Evolutionary conservation across 2,329 filamentous ascomycete species (phyloP).

Genomic region (Ascochyta viciae-villosae): DNA sequence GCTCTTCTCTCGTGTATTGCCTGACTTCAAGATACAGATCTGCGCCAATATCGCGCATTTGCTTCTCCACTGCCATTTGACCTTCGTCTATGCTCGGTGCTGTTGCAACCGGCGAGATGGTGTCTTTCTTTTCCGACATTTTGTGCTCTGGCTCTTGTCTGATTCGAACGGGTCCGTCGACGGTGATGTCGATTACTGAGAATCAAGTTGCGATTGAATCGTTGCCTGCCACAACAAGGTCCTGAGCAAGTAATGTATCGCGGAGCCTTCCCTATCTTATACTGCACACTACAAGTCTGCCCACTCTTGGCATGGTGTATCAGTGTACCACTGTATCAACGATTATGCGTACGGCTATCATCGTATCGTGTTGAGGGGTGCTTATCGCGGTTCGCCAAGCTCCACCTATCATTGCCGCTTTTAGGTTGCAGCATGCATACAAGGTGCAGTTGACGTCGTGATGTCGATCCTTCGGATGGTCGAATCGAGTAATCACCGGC

Average conservation of each 20-base stretch:
- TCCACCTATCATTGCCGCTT: conserved; percentile 22
- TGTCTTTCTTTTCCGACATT: conserved; percentile 34
- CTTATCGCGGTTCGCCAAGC: conserved; percentile 26
- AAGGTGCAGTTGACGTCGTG: conserved; percentile 18
- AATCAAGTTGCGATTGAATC: background rate
- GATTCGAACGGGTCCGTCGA: background rate
- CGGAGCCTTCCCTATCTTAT: conserved; percentile 3
- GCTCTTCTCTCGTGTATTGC: conserved; percentile 53
- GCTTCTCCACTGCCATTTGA: conserved; percentile 39
- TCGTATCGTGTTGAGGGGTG: conserved; percentile 12
- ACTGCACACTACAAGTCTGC: background rate
- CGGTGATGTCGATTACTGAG: background rate
- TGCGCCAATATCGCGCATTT: conserved; percentile 54
- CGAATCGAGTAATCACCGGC: conserved; percentile 30
- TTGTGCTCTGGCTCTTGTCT: background rate
- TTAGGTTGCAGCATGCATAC: conserved; percentile 11
- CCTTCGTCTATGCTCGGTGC: conserved; percentile 40
- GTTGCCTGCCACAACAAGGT: background rate
- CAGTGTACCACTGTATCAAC: conserved; percentile 6
- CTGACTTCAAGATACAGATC: conserved; percentile 55
- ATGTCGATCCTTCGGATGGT: conserved; percentile 31
- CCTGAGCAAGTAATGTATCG: background rate
- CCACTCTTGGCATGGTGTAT: conserved; percentile 12
- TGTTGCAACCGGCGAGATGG: conserved; percentile 27
- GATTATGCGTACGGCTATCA: conserved; percentile 15